A percentile compares a stretch with the other conserved stretches of the same genome.
Conservation (phyloP, 225 moss, liverwort and hornwort genomes). For the Physcomitrium patens region DNA sequence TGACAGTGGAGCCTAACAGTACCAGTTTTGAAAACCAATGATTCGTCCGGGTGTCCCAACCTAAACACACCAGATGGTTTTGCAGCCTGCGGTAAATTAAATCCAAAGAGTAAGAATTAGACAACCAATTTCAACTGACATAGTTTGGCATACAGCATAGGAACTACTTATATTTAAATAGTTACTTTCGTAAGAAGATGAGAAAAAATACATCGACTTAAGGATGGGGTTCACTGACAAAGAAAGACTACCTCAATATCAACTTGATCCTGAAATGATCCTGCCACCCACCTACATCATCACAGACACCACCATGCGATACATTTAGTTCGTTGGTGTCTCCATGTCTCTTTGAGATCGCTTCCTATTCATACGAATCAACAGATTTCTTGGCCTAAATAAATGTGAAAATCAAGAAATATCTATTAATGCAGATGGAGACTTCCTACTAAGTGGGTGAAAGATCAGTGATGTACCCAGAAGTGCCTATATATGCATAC, state of each 20-base stretch:
- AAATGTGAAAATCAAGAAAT: not conserved
- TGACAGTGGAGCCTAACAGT: not conserved
- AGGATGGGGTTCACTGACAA: slow-evolving; percentile 28
- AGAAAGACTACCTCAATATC: slow-evolving; percentile 35
- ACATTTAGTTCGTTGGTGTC: slow-evolving; percentile 1
- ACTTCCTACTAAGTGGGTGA: not conserved
- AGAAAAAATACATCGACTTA: not conserved
- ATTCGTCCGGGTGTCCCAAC: slow-evolving; percentile 83
- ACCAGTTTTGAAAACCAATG: slow-evolving; percentile 90
- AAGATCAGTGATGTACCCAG: slow-evolving; percentile 56
- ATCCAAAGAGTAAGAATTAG: slow-evolving; percentile 15
- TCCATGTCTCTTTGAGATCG: not conserved
- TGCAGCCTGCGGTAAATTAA: slow-evolving; percentile 33
- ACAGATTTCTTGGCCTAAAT: not conserved
- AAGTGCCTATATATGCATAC: slow-evolving; percentile 94
- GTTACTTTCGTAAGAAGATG: slow-evolving; percentile 2
- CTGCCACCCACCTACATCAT: slow-evolving; percentile 83
- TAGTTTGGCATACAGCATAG: not conserved
- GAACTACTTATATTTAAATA: not conserved
- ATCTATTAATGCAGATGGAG: not conserved
- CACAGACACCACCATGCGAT: slow-evolving; percentile 18
- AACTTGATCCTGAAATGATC: slow-evolving; percentile 61
- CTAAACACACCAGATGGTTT: slow-evolving; percentile 75
- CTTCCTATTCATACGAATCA: not conserved
- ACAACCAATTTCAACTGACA: not conserved